A percentile compares a stretch with the other conserved stretches of the same genome.
Evolutionary conservation across 2,329 filamentous ascomycete genomes (phyloP).

Genomic region (Phialophora verrucosa): DNA sequence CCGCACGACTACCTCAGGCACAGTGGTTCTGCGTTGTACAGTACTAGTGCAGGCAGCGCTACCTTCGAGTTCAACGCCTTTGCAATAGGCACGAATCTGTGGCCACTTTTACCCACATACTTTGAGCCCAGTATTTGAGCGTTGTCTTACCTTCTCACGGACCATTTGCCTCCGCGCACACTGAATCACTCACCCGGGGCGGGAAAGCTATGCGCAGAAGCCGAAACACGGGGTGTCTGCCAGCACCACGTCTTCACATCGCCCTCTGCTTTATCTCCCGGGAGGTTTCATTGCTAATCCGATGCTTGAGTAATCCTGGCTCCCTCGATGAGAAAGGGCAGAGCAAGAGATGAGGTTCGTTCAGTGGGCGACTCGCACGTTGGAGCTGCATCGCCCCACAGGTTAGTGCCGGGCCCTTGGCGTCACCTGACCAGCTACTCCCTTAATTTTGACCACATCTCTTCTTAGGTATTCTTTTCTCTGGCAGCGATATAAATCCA

Average conservation of each 20-base stretch:
- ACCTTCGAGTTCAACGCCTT: background rate
- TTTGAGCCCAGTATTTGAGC: background rate
- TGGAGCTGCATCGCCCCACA: constrained; percentile 6
- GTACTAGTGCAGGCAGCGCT: background rate
- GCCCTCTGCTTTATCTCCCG: background rate
- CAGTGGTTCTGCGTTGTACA: background rate
- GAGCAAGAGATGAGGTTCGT: constrained; percentile 19
- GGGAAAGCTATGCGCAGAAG: background rate
- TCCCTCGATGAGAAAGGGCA: background rate
- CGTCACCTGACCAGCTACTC: constrained; percentile 31
- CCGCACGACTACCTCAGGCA: background rate
- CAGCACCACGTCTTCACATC: background rate
- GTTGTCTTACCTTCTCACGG: background rate
- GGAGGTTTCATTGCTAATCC: background rate
- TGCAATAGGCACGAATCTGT: background rate
- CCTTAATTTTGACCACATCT: constrained; percentile 36
- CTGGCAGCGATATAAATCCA: constrained; percentile 12
- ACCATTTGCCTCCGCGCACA: background rate
- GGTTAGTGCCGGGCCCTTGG: constrained; percentile 34
- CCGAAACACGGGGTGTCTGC: background rate
- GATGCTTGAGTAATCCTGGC: background rate
- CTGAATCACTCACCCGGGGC: background rate
- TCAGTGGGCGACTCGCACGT: constrained; percentile 1
- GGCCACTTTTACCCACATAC: constrained; percentile 1
- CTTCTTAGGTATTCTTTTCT: constrained; percentile 4